phyloP scores from a whole-genome alignment of 2,329 filamentous ascomycete species.

The Gliomastix tumulicola region DNA sequence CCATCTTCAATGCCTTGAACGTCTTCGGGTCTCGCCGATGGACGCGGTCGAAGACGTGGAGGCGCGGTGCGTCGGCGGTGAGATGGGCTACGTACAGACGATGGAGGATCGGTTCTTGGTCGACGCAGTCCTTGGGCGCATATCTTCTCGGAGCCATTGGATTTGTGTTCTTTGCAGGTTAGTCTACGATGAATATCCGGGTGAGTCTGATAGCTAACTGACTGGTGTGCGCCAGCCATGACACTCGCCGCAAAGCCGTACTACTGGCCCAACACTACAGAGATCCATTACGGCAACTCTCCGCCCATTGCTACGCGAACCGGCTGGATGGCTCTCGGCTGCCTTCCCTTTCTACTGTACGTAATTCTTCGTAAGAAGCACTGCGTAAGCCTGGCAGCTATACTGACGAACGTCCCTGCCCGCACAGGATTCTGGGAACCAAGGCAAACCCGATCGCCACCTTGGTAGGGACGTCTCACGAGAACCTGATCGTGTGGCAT shows the following conservation, averaged over 20 bases:
- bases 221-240: conserved; percentile 23
- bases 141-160: conserved; percentile 29
- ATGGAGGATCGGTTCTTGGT: conserved; percentile 21
- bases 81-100: conserved; percentile 11
- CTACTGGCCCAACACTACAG: conserved; percentile 41
- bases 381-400: too few species aligned
- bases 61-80: neutral
- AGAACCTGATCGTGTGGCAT: conserved; percentile 50
- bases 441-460: conserved; percentile 50
- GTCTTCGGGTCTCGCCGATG: neutral
- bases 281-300: conserved; percentile 36
- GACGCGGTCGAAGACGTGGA: neutral
- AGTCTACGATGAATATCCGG: conserved; percentile 6
- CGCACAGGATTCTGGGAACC: conserved; percentile 30
- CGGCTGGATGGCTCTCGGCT: conserved; percentile 44
- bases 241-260: conserved; percentile 42
- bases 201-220: neutral
- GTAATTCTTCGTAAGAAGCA: neutral
- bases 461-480: conserved; percentile 48
- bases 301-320: conserved; percentile 45
- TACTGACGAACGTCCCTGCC: too few species aligned
- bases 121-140: conserved; percentile 36
- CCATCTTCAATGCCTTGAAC: conserved; percentile 24
- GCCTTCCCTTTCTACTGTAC: conserved; percentile 42
- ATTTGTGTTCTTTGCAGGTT: conserved; percentile 36